Evolutionary conservation across 1,139 yeast species (phyloP).

Genomic region (Candida tropicalis): DNA sequence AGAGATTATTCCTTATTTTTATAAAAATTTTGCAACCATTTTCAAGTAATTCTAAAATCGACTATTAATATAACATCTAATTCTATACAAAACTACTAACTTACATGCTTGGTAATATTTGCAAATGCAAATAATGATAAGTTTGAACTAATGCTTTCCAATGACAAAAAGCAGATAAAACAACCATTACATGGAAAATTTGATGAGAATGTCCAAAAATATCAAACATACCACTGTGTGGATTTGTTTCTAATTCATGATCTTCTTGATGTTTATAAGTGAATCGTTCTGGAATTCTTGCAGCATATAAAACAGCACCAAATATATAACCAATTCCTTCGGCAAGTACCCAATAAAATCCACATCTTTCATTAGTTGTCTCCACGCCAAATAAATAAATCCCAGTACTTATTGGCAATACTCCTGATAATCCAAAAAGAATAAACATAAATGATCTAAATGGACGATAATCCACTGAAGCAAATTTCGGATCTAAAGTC

Average conservation of each 20-base stretch:
- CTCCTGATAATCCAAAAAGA: slow-evolving; percentile 77
- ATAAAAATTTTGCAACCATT: no score
- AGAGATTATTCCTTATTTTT: no score
- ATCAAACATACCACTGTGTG: slow-evolving; percentile 52
- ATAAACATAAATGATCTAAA: slow-evolving; percentile 80
- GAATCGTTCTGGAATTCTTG: slow-evolving; percentile 74
- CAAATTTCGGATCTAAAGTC: slow-evolving; percentile 66
- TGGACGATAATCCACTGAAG: slow-evolving; percentile 72
- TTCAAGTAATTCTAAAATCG: no score
- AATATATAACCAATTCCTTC: slow-evolving; percentile 76
- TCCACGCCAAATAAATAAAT: slow-evolving; percentile 32
- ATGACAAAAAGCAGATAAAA: slow-evolving; percentile 79
- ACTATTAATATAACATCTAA: no score
- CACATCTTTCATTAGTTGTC: slow-evolving; percentile 53
- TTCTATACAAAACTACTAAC: no score
- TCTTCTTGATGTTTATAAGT: slow-evolving; percentile 54
- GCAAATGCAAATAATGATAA: slow-evolving; percentile 52
- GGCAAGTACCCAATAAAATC: slow-evolving; percentile 59
- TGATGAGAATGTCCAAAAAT: slow-evolving; percentile 86
- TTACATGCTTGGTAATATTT: slow-evolving; percentile 12
- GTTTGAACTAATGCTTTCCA: slow-evolving; percentile 65
- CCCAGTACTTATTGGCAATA: slow-evolving; percentile 66
- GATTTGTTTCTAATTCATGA: slow-evolving; percentile 17
- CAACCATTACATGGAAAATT: slow-evolving; percentile 81
- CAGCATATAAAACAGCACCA: slow-evolving; percentile 82